phyloP scores from a whole-genome alignment of 2,329 filamentous ascomycete genomes.

The Apiospora hydei region DNA sequence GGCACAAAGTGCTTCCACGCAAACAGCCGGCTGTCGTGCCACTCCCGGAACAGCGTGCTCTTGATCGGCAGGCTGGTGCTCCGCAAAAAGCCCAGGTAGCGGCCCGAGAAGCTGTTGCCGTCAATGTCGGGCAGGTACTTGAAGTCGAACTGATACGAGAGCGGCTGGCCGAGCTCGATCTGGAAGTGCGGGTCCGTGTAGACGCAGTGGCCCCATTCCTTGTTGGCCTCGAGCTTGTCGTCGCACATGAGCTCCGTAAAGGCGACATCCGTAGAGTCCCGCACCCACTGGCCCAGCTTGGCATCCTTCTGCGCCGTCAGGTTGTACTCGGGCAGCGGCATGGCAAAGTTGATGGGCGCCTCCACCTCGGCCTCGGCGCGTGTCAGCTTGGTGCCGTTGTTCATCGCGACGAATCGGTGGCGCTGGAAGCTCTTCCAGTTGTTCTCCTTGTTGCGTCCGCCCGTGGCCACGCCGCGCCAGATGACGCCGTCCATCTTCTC shows the following conservation, averaged over 20 bases:
- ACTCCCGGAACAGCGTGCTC: slow-evolving; percentile 79
- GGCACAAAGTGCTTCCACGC: slow-evolving; percentile 85
- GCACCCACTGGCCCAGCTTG: slow-evolving; percentile 58
- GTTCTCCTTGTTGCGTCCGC: slow-evolving; percentile 62
- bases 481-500: slow-evolving; percentile 61
- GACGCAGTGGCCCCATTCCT: slow-evolving; percentile 49
- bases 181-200: slow-evolving; percentile 58
- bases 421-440: slow-evolving; percentile 79
- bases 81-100: slow-evolving; percentile 73
- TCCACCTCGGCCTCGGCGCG: slow-evolving; percentile 54
- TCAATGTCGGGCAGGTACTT: slow-evolving; percentile 82
- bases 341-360: slow-evolving; percentile 59
- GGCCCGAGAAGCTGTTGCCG: slow-evolving; percentile 74
- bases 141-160: slow-evolving; percentile 62
- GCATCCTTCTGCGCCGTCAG: slow-evolving; percentile 54
- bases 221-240: slow-evolving; percentile 39
- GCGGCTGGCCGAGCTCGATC: slow-evolving; percentile 46
- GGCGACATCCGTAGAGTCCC: slow-evolving; percentile 56
- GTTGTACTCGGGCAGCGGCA: slow-evolving; percentile 57
- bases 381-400: slow-evolving; percentile 68
- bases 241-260: slow-evolving; percentile 64
- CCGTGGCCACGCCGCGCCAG: slow-evolving; percentile 74
- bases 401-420: slow-evolving; percentile 77
- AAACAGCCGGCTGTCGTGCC: slow-evolving; percentile 78
- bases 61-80: slow-evolving; percentile 78